phyloP scores from a whole-genome alignment of 441 rosid genomes.

The Erodium moschatum region DNA sequence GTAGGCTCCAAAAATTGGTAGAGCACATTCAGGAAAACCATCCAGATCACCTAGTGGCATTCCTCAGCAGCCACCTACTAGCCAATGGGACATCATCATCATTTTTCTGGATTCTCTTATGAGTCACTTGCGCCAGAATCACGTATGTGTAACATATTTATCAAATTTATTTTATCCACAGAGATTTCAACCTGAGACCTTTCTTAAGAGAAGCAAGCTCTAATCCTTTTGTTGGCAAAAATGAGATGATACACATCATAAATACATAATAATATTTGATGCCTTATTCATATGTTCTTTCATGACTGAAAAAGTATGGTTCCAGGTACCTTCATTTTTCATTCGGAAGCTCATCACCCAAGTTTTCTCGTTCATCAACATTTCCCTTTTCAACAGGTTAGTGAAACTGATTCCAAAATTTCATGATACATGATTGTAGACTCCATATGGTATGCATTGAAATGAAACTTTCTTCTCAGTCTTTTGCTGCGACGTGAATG shows the following conservation, averaged over 20 bases:
- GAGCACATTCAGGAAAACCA: conserved; percentile 64
- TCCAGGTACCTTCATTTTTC: conserved; percentile 92
- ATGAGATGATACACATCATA: background rate
- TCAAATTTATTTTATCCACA: background rate
- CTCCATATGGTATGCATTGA: conserved; percentile 18
- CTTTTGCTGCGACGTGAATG: conserved; percentile 96
- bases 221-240: too few species aligned
- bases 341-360: conserved; percentile 92
- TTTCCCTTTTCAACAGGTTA: conserved; percentile 93
- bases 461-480: conserved; percentile 32
- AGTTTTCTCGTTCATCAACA: conserved; percentile 92
- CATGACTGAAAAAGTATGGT: conserved; percentile 21
- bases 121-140: conserved; percentile 65
- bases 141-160: conserved; percentile 43
- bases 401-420: conserved; percentile 12
- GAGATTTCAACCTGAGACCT: too few species aligned
- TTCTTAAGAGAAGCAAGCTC: too few species aligned
- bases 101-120: conserved; percentile 86
- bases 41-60: conserved; percentile 35
- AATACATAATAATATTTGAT: background rate
- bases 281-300: background rate
- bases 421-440: conserved; percentile 3
- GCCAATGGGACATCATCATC: conserved; percentile 88
- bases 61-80: conserved; percentile 55
- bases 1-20: conserved; percentile 77